Evolutionary conservation across 2,329 filamentous ascomycete species (phyloP).

Genomic region (Fusarium chuoi): DNA sequence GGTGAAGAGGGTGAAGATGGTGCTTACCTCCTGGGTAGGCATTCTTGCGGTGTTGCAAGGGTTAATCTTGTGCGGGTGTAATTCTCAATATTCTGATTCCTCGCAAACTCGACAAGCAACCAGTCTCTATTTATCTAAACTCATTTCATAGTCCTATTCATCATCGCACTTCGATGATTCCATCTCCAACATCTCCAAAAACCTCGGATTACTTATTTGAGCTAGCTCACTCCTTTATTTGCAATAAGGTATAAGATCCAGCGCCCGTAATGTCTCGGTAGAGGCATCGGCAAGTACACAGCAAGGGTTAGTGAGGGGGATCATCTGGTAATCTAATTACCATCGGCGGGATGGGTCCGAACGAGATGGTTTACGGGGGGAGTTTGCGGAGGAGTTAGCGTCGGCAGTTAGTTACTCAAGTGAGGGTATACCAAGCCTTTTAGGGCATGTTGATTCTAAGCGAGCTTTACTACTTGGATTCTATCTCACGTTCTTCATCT

Average conservation of each 20-base stretch:
- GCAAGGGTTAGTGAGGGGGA: neutral
- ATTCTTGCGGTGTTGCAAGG: neutral
- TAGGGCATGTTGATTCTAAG: neutral
- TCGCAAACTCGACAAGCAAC: fast-evolving
- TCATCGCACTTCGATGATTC: neutral
- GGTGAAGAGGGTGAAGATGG: too few species aligned
- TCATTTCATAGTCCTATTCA: fast-evolving
- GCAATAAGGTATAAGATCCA: too few species aligned
- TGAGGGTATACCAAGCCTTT: neutral
- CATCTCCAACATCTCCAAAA: neutral
- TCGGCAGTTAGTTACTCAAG: neutral
- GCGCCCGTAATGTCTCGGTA: neutral
- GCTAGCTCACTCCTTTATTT: neutral
- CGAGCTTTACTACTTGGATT: neutral
- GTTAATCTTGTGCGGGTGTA: fast-evolving
- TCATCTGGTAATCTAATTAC: neutral
- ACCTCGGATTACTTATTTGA: neutral
- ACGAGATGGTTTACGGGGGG: neutral
- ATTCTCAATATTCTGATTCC: neutral
- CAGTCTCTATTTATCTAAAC: neutral
- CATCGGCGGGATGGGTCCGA: neutral
- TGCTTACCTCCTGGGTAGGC: neutral
- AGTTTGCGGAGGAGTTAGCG: neutral
- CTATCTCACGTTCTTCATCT: fast-evolving
- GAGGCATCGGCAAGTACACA: neutral